phyloP scores from a whole-genome alignment of 306 rosid genomes.

The Benincasa hispida region DNA sequence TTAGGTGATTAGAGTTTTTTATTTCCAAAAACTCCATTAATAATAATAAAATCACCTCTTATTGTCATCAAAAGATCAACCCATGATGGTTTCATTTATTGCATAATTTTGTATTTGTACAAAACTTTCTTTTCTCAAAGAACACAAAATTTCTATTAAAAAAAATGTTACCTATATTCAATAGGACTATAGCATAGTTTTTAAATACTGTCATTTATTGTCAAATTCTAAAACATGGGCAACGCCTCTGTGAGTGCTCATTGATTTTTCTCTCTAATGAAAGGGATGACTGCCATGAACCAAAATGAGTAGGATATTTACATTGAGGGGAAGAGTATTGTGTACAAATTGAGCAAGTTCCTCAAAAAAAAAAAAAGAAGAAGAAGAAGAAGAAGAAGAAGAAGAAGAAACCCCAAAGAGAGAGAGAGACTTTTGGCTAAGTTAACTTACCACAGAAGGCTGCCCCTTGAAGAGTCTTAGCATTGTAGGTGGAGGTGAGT shows the following conservation, averaged over 20 bases:
- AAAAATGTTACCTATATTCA: not conserved
- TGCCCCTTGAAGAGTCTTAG: slow-evolving; percentile 74
- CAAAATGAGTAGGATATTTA: not conserved
- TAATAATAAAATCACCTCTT: not conserved
- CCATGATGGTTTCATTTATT: not conserved
- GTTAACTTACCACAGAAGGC: slow-evolving; percentile 63
- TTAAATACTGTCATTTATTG: not conserved
- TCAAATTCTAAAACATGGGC: not conserved
- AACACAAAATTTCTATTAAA: not conserved
- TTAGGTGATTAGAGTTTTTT: too few relatives aligned
- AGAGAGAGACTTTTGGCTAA: not conserved
- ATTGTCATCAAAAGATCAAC: not conserved
- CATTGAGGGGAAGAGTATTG: not conserved
- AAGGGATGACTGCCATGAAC: not conserved
- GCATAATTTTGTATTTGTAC: not conserved
- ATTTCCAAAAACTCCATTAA: too few relatives aligned
- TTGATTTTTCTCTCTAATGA: not conserved
- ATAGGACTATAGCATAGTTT: not conserved
- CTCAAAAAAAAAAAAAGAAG: too few relatives aligned
- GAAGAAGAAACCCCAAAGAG: too few relatives aligned
- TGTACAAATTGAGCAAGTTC: not conserved
- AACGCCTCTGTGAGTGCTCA: not conserved
- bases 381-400: too few relatives aligned
- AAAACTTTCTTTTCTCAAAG: not conserved
- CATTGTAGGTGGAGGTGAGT: slow-evolving; percentile 81